Evolutionary conservation across 805 yeast species (phyloP).

Genomic region (Ogataea corticis): DNA sequence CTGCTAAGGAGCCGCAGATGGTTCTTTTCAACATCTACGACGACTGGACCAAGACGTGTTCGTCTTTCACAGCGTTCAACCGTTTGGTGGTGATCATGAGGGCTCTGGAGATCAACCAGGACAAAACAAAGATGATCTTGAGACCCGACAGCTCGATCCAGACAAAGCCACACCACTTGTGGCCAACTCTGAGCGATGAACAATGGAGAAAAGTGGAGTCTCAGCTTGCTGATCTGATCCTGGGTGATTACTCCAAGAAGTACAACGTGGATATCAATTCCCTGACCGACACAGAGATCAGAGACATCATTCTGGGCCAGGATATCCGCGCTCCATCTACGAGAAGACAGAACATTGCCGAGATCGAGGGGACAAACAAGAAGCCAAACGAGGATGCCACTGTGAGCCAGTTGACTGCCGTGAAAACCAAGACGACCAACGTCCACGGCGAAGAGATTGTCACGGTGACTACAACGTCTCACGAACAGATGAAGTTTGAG

Average conservation of each 20-base stretch:
- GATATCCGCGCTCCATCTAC: slow-evolving; percentile 88
- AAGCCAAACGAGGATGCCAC: slow-evolving; percentile 38
- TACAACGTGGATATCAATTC: slow-evolving; percentile 84
- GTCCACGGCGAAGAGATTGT: slow-evolving; percentile 96
- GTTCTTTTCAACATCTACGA: slow-evolving; percentile 87
- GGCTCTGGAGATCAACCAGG: slow-evolving; percentile 76
- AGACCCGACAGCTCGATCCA: slow-evolving; percentile 70
- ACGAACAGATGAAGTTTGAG: slow-evolving; percentile 80
- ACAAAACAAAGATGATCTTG: slow-evolving; percentile 70
- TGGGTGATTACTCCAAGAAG: slow-evolving; percentile 81
- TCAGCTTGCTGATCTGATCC: slow-evolving; percentile 82
- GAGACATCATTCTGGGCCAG: slow-evolving; percentile 93
- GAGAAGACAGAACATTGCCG: slow-evolving; percentile 80
- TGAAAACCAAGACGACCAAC: slow-evolving; percentile 79
- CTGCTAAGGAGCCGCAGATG: slow-evolving; percentile 93
- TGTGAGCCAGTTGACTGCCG: slow-evolving; percentile 60
- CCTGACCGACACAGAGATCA: slow-evolving; percentile 87
- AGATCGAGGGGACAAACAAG: slow-evolving; percentile 55
- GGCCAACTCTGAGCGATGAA: slow-evolving; percentile 89
- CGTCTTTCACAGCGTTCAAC: slow-evolving; percentile 92
- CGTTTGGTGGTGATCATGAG: slow-evolving; percentile 80
- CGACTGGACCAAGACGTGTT: slow-evolving; percentile 84
- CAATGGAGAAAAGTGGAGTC: slow-evolving; percentile 93
- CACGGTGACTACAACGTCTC: slow-evolving; percentile 87
- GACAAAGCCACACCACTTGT: slow-evolving; percentile 78